A percentile compares a stretch with the other conserved stretches of the same genome.
Evolutionary conservation across 2,329 filamentous ascomycete species (phyloP).

Genomic region (Pseudomassariella vexata): DNA sequence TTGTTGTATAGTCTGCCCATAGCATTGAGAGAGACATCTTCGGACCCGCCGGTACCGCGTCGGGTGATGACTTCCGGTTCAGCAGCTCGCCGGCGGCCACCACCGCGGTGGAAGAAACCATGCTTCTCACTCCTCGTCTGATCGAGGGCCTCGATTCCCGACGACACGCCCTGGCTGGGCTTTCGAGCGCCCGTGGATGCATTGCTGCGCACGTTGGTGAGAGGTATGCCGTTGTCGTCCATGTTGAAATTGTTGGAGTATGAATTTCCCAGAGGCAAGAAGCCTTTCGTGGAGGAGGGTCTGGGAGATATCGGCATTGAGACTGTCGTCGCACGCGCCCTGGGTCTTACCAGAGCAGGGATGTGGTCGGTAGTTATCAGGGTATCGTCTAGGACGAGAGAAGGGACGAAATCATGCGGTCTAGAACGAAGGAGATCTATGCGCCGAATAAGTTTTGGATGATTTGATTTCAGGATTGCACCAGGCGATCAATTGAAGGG

Average conservation of each 20-base stretch:
- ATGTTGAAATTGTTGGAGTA: conserved; percentile 10
- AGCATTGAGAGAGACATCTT: conserved; percentile 54
- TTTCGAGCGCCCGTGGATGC: conserved; percentile 48
- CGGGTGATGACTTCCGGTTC: conserved; percentile 33
- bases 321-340: not conserved
- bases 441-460: conserved; percentile 5
- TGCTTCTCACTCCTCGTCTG: conserved; percentile 41
- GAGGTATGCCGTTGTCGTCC: conserved; percentile 42
- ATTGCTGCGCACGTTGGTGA: conserved; percentile 49
- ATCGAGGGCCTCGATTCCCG: conserved; percentile 23
- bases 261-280: conserved; percentile 19
- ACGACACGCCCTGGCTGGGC: conserved; percentile 30
- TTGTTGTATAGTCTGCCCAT: conserved; percentile 62
- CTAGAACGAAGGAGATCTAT: too few relatives aligned
- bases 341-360: not conserved
- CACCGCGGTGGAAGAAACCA: conserved; percentile 35
- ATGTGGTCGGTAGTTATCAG: conserved; percentile 5
- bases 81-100: conserved; percentile 43
- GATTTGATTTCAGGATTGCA: conserved; percentile 16
- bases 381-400: too few relatives aligned
- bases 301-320: conserved; percentile 23
- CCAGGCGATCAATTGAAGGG: conserved; percentile 21
- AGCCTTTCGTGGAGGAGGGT: conserved; percentile 17
- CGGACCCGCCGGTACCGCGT: conserved; percentile 37
- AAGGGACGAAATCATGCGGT: not conserved